Evolutionary conservation across 2,329 filamentous ascomycete species (phyloP).

Genomic region (Clonostachys solani): DNA sequence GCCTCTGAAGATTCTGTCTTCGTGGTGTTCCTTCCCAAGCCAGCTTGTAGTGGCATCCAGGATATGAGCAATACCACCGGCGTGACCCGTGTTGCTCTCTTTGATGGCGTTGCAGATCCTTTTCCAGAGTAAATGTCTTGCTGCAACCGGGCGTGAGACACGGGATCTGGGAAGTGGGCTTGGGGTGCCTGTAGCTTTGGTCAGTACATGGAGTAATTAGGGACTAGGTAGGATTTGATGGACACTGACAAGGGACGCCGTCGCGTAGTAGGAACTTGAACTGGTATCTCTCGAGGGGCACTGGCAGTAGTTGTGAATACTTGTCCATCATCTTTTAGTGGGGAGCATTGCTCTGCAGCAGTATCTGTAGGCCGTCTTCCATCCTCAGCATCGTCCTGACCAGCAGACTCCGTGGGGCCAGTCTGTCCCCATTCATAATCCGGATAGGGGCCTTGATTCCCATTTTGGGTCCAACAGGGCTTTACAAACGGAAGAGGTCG

Average conservation of each 20-base stretch:
- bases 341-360: neutral
- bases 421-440: constrained; percentile 5
- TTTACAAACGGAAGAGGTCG: constrained; percentile 3
- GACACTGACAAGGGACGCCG: neutral
- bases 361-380: neutral
- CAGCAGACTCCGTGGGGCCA: constrained; percentile 6
- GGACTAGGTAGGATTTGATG: neutral
- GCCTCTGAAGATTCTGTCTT: neutral
- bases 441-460: constrained; percentile 7
- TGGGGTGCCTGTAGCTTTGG: neutral
- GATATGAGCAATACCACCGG: constrained; percentile 1
- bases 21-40: constrained; percentile 2
- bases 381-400: constrained; percentile 4
- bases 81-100: neutral
- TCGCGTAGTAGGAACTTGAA: neutral
- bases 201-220: neutral
- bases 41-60: constrained; percentile 3
- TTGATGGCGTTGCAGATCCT: constrained; percentile 4
- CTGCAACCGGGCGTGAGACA: constrained; percentile 3
- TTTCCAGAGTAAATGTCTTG: constrained; percentile 2
- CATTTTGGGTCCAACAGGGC: constrained; percentile 5
- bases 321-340: neutral
- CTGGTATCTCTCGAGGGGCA: neutral
- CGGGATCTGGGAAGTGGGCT: neutral
- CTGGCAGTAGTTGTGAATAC: neutral